Evolutionary conservation across 1,284 basidiomycete genomes (phyloP).

Genomic region (Melampsora americana): DNA sequence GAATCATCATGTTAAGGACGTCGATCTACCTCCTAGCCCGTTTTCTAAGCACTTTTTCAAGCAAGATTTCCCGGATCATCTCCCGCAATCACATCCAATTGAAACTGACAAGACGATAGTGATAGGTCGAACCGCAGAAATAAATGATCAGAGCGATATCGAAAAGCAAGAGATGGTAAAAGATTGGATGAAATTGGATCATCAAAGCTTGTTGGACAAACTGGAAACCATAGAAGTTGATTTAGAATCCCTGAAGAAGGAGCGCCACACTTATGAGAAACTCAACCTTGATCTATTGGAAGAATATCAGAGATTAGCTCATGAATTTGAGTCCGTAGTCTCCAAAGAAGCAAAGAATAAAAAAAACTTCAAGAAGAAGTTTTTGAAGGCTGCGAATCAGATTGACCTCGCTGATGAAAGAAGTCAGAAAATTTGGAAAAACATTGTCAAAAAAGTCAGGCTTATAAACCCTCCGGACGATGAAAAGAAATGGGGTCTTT

Average conservation of each 20-base stretch:
- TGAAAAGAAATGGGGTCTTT: not conserved
- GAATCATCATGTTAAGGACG: too few relatives aligned
- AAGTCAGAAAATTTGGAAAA: constrained; percentile 1
- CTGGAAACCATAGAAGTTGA: not conserved
- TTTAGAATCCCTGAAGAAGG: not conserved
- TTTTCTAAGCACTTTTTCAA: too few relatives aligned
- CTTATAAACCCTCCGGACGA: not conserved
- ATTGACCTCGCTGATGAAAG: not conserved
- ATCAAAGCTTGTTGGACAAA: not conserved
- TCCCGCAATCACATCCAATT: too few relatives aligned
- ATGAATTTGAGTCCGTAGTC: not conserved
- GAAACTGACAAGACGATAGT: too few relatives aligned
- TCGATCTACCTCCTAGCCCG: too few relatives aligned
- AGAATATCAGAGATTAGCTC: not conserved
- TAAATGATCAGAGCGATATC: not conserved
- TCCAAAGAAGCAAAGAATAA: not conserved
- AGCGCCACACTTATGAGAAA: not conserved
- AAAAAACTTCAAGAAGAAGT: not conserved
- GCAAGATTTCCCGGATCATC: too few relatives aligned
- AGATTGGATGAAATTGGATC: not conserved
- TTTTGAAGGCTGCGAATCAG: not conserved
- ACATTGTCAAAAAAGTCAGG: not conserved
- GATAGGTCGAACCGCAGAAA: too few relatives aligned
- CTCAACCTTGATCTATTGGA: not conserved
- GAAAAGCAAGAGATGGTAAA: not conserved